Conservation (phyloP, 306 rosid species). For the Ochetophila trinervis region DNA sequence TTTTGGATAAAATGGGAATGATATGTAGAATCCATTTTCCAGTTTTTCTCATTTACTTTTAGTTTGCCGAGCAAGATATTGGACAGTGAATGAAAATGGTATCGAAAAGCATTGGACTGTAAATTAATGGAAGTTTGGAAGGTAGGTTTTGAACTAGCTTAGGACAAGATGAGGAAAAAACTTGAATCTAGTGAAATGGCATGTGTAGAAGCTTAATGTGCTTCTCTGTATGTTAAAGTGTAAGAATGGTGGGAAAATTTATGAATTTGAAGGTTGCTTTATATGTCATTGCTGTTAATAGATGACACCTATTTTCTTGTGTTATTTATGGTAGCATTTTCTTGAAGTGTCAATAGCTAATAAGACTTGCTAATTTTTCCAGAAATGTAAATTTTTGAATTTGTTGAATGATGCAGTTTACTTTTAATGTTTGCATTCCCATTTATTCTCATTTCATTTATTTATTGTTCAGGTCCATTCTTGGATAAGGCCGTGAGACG, state of each 20-base stretch:
- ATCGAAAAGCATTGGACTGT: neutral
- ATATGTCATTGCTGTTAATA: too few species aligned
- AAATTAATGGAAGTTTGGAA: neutral
- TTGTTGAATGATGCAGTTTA: neutral
- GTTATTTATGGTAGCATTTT: neutral
- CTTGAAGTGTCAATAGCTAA: neutral
- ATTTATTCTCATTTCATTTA: conserved; percentile 15
- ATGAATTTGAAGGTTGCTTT: too few species aligned
- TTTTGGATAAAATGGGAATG: conserved; percentile 4
- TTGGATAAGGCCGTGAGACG: conserved; percentile 81
- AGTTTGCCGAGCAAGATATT: neutral
- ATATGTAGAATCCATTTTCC: neutral
- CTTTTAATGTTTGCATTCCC: neutral
- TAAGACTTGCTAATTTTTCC: neutral
- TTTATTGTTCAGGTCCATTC: conserved; percentile 61
- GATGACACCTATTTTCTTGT: neutral
- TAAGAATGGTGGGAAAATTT: neutral
- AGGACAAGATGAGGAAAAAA: neutral
- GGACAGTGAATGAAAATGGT: neutral
- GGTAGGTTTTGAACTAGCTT: neutral
- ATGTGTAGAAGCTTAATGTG: neutral
- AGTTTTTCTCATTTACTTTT: neutral
- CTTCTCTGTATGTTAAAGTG: neutral
- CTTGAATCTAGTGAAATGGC: neutral
- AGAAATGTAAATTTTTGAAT: neutral